Evolutionary conservation across 768 basidiomycete genomes (phyloP), one percentile per base, ranked within the genome.

Genomic region (Phanerochaete sordida): DNA sequence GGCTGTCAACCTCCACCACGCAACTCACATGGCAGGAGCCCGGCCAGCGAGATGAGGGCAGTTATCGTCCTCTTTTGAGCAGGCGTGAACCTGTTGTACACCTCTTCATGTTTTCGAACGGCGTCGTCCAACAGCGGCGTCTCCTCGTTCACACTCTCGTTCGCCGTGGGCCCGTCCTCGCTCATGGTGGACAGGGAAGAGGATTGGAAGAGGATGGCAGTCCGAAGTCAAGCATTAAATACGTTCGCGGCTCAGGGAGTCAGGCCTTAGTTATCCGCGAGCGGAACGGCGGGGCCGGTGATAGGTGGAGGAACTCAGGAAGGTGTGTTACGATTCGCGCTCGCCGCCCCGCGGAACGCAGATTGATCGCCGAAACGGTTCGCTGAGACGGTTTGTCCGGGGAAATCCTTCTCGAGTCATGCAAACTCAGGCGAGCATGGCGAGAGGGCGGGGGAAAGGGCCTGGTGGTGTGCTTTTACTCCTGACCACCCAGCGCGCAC

Each of bases 41-140:
- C 88, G 45, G 81, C 81, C 62, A 79, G 79, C 3, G 88, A 83
- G 0, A 86, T 82, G 28, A 90, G 75, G 0, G 76, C 73, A 4
- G 86, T 70, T 47, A 92, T 85, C 5, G 70, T 47, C n/a, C 72
- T 70, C 69, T 90, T 92, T 64, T 76, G 75, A 28, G 65, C 7
- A 2, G 64, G 66, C 2, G 78, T 77, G 73, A 91, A 91, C n/a
- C 84, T 79, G 28, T 80, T 68, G 66, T 89, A 91, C 0, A 86
- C 64, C 52, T 73, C 74, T 4, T 75, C 64, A 15, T 69, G 63
- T 54, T 66, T 60, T 47, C 60, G 31, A 19, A 53, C 33, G n/a
- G 37, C 56, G 13, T 47, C 48, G 24, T 56, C 58, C 23, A 74
- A 61, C 24, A 75, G 55, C 26, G 67, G 68, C 6, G 60, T 70